Percentiles rank a stretch among this genome's conserved stretches.
Evolutionary conservation across 2,329 filamentous ascomycete genomes (phyloP).

Genomic region (Pseudogymnoascus sp.): DNA sequence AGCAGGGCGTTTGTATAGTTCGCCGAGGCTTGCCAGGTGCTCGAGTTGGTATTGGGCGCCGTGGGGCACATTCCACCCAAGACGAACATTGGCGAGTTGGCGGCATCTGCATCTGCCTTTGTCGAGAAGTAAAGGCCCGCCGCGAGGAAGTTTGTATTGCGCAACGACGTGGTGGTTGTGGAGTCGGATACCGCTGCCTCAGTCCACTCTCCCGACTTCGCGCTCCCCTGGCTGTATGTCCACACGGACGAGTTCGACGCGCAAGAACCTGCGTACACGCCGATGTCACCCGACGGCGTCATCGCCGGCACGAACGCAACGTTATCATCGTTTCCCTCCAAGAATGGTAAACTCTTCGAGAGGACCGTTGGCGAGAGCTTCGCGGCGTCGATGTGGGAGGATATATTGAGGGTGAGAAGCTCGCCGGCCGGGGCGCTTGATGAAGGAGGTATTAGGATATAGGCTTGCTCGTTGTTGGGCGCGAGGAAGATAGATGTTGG

Average conservation of each 20-base stretch:
- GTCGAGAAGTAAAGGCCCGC: constrained; percentile 31
- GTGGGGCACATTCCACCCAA: constrained; percentile 88
- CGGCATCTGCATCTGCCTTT: constrained; percentile 22
- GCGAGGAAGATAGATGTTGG: constrained; percentile 63
- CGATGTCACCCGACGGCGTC: constrained; percentile 59
- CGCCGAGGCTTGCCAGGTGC: constrained; percentile 57
- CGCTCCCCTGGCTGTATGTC: constrained; percentile 48
- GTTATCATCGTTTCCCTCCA: constrained; percentile 37
- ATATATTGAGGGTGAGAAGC: constrained; percentile 60
- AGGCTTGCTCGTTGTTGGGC: constrained; percentile 47
- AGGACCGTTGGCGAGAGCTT: constrained; percentile 42
- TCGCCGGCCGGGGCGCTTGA: constrained; percentile 32
- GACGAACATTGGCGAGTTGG: constrained; percentile 27
- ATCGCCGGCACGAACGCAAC: constrained; percentile 61
- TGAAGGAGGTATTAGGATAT: constrained; percentile 52
- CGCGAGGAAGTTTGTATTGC: constrained; percentile 49
- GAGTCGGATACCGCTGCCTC: constrained; percentile 42
- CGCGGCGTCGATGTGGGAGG: constrained; percentile 44
- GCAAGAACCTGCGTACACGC: constrained; percentile 70
- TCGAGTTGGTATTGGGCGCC: constrained; percentile 33
- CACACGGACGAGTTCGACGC: constrained; percentile 52
- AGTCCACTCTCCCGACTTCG: constrained; percentile 40
- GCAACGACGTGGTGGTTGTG: constrained; percentile 28
- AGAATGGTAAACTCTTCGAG: constrained; percentile 51
- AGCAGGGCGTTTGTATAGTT: constrained; percentile 78